These are phyloP conservation scores for Aureobasidium sp. DNA, from an alignment of 2,329 filamentous ascomycete genomes.

Conservation along the genomic window DNA sequence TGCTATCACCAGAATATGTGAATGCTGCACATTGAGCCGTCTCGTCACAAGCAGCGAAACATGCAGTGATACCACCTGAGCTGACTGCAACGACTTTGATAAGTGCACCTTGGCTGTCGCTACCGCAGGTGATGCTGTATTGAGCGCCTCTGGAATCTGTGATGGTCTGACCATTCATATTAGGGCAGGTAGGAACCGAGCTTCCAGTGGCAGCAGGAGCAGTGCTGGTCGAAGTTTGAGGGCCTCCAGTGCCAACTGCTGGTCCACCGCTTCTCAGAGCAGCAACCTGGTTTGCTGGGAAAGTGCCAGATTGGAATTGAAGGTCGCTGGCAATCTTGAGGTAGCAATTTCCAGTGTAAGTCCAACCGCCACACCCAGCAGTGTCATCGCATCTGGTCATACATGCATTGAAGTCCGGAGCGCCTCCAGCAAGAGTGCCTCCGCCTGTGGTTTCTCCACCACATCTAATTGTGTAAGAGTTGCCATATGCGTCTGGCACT, in stretches of 20 bases:
- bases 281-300: not conserved
- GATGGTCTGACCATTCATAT: conserved; percentile 16
- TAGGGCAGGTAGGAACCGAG: conserved; percentile 14
- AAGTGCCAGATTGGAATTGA: not conserved
- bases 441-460: not conserved
- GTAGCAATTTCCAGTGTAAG: conserved; percentile 17
- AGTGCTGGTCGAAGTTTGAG: not conserved
- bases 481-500: conserved; percentile 1
- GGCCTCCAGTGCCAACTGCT: not conserved
- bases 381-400: conserved; percentile 20
- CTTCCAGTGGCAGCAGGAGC: conserved; percentile 7
- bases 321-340: not conserved
- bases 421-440: not conserved
- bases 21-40: conserved; percentile 19
- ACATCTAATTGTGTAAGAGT: conserved; percentile 8
- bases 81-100: not conserved
- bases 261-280: not conserved
- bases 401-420: conserved; percentile 18
- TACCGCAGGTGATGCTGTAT: conserved; percentile 18
- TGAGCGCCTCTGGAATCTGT: conserved; percentile 15
- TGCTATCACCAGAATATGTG: conserved; percentile 20
- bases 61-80: conserved; percentile 16
- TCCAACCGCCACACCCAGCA: conserved; percentile 20
- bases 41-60: conserved; percentile 22
- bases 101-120: not conserved